These are phyloP conservation scores for Pichiaceae sp. DNA, from an alignment of 1,139 yeast species.

Conservation along the genomic window DNA sequence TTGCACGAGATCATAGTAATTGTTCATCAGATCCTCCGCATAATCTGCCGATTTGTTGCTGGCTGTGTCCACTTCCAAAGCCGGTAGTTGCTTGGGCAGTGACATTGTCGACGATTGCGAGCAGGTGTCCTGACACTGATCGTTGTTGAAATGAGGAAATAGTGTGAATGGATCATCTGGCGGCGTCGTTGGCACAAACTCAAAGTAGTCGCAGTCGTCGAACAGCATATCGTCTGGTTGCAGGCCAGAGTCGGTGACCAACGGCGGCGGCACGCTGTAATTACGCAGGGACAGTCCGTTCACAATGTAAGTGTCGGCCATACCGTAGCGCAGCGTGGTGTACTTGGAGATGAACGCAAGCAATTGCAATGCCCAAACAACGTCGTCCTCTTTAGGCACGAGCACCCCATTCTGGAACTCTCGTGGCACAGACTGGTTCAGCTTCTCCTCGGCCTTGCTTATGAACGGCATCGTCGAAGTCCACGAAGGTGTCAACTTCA, in stretches of 20 bases:
- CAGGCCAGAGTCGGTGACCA: conserved; percentile 15
- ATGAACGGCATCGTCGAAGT: conserved; percentile 12
- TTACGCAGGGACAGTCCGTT: conserved; percentile 42
- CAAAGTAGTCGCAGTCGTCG: conserved; percentile 12
- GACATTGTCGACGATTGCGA: not conserved
- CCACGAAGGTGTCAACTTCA: conserved; percentile 11
- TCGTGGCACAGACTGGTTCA: conserved; percentile 40
- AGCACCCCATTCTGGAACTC: conserved; percentile 67
- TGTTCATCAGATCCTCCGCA: conserved; percentile 7
- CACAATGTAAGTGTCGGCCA: conserved; percentile 64
- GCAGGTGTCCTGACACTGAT: not conserved
- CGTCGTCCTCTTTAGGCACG: conserved; percentile 86
- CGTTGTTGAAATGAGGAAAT: conserved; percentile 2
- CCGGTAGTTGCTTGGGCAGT: not conserved
- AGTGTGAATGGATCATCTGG: conserved; percentile 2
- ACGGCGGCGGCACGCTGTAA: conserved; percentile 20
- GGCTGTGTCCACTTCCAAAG: not conserved
- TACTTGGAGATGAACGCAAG: conserved; percentile 91
- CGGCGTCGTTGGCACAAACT: conserved; percentile 1
- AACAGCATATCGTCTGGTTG: not conserved
- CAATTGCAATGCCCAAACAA: conserved; percentile 86
- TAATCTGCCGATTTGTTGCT: not conserved
- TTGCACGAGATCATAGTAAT: conserved; percentile 13
- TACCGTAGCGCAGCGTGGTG: conserved; percentile 62
- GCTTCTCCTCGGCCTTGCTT: conserved; percentile 14